These are phyloP conservation scores for Blastomyces emzantsi DNA, from an alignment of 2,329 filamentous ascomycete genomes.

Conservation along the genomic window DNA sequence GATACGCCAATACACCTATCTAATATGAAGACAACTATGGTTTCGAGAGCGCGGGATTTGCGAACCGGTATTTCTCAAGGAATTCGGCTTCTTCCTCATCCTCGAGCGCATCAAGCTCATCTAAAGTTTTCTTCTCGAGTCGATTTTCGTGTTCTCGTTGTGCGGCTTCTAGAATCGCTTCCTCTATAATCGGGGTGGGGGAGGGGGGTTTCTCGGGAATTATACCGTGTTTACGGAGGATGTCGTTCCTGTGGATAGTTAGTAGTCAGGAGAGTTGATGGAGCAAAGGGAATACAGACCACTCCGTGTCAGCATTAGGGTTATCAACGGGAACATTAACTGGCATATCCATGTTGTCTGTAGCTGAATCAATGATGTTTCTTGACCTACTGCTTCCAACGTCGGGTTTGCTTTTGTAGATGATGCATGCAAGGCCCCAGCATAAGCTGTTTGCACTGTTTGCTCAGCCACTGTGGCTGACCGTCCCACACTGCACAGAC, in stretches of 20 bases:
- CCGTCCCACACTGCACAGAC: slow-evolving; percentile 13
- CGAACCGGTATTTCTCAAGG: slow-evolving; percentile 67
- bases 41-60: background rate
- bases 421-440: background rate
- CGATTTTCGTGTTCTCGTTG: slow-evolving; percentile 83
- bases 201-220: slow-evolving; percentile 98
- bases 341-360: slow-evolving; percentile 44
- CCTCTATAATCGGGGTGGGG: slow-evolving; percentile 90
- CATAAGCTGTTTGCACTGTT: slow-evolving; percentile 16
- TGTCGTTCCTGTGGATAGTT: slow-evolving; percentile 72
- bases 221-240: slow-evolving; percentile 88
- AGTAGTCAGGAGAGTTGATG: background rate
- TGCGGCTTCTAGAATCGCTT: slow-evolving; percentile 77
- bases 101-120: slow-evolving; percentile 87
- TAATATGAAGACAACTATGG: background rate
- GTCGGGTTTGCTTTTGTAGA: background rate
- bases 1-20: background rate
- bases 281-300: slow-evolving; percentile 44
- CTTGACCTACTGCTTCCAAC: background rate
- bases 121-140: slow-evolving; percentile 85
- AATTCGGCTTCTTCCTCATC: slow-evolving; percentile 94
- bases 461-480: slow-evolving; percentile 18
- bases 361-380: slow-evolving; percentile 6
- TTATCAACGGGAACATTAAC: slow-evolving; percentile 81
- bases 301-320: slow-evolving; percentile 96